Conservation (phyloP, 495 filamentous ascomycete genomes). For the Massariosphaeria phaeospora region DNA sequence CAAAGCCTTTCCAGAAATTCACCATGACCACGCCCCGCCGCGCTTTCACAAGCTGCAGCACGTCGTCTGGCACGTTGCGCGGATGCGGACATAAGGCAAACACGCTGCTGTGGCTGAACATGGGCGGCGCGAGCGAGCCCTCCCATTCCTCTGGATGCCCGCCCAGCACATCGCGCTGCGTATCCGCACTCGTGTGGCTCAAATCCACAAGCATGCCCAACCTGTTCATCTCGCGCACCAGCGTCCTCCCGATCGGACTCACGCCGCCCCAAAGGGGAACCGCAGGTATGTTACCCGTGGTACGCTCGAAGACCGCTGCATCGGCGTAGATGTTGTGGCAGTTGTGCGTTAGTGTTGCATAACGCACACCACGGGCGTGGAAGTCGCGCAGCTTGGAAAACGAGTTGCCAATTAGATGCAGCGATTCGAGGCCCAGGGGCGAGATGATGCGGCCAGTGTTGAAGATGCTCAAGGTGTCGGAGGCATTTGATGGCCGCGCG, state of each 20-base stretch:
- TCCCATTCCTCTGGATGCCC: slow-evolving; percentile 45
- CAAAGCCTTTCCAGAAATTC: slow-evolving; percentile 73
- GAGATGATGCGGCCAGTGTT: slow-evolving; percentile 56
- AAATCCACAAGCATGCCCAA: slow-evolving; percentile 76
- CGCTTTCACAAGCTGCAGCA: slow-evolving; percentile 58
- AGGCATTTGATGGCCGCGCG: slow-evolving; percentile 53
- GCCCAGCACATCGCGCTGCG: slow-evolving; percentile 63
- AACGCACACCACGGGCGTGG: slow-evolving; percentile 76
- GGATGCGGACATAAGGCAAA: slow-evolving; percentile 65
- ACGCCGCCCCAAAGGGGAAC: slow-evolving; percentile 49
- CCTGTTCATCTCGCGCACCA: slow-evolving; percentile 75
- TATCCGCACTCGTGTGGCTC: slow-evolving; percentile 60
- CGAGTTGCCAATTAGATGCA: slow-evolving; percentile 92
- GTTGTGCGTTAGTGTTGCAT: slow-evolving; percentile 87
- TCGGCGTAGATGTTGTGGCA: slow-evolving; percentile 91
- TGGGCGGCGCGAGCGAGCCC: slow-evolving; percentile 56
- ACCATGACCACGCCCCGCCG: slow-evolving; percentile 68
- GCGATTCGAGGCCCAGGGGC: slow-evolving; percentile 80
- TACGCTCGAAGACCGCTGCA: slow-evolving; percentile 52
- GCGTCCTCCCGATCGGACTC: slow-evolving; percentile 58
- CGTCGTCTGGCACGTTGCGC: slow-evolving; percentile 69
- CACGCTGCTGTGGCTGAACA: slow-evolving; percentile 69
- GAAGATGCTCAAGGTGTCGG: slow-evolving; percentile 57
- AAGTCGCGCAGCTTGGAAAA: slow-evolving; percentile 69
- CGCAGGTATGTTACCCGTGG: slow-evolving; percentile 32